Evolutionary conservation across 129 eudicot genomes (phyloP).

Genomic region (Gnaphalium uliginosum): DNA sequence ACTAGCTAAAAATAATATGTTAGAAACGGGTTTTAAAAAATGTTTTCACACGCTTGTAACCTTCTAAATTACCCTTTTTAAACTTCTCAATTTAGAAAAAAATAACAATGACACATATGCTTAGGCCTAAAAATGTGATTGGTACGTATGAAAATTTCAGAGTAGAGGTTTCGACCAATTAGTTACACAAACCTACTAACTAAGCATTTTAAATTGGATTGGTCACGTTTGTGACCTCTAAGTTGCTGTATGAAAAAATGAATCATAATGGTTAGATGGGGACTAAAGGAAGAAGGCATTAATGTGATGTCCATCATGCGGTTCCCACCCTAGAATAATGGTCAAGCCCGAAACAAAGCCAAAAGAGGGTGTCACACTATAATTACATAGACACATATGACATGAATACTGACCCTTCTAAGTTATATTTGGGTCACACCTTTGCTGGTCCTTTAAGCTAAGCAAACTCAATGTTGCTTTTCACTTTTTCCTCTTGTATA

Average conservation of each 20-base stretch:
- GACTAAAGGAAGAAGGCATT: slow-evolving; percentile 22
- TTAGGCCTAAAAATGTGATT: background rate
- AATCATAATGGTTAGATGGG: slow-evolving; percentile 20
- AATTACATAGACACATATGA: slow-evolving; percentile 33
- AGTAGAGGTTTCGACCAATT: background rate
- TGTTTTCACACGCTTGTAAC: too few relatives aligned
- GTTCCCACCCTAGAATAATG: slow-evolving; percentile 38
- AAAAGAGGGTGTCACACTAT: slow-evolving; percentile 33
- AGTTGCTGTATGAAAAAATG: background rate
- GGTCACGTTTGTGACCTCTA: background rate
- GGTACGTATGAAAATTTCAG: background rate
- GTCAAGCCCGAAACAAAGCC: slow-evolving; percentile 21
- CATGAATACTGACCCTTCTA: slow-evolving; percentile 30
- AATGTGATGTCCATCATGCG: slow-evolving; percentile 34
- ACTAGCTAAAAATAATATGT: too few relatives aligned
- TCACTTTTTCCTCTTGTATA: background rate
- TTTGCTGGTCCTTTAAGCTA: slow-evolving; percentile 63
- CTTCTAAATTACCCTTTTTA: too few relatives aligned
- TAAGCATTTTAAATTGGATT: background rate
- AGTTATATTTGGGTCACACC: slow-evolving; percentile 28
- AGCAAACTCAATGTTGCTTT: slow-evolving; percentile 35
- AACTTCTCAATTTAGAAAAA: too few relatives aligned
- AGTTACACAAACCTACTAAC: background rate
- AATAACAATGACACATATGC: background rate
- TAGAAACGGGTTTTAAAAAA: too few relatives aligned